Percentiles rank a stretch among this genome's conserved stretches.
Conservation (phyloP, 2,329 filamentous ascomycete species). For the Fusarium secorum region DNA sequence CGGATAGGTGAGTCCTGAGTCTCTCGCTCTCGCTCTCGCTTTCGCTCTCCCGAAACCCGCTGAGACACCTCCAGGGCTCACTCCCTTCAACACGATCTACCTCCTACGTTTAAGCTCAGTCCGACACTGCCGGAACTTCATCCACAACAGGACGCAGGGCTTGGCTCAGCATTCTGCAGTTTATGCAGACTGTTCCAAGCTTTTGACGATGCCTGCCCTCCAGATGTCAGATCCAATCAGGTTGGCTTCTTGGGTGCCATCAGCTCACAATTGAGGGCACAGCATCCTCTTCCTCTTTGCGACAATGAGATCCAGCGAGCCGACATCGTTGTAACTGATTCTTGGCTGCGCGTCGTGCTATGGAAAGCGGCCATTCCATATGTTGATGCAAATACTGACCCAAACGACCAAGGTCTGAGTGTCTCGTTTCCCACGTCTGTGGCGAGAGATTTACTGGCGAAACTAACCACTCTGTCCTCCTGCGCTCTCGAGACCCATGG, state of each 20-base stretch:
- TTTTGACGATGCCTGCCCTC: conserved; percentile 18
- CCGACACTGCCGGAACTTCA: conserved; percentile 7
- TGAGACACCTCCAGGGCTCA: conserved; percentile 1
- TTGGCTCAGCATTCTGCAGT: conserved; percentile 15
- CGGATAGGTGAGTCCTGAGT: not conserved
- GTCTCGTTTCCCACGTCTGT: conserved; percentile 18
- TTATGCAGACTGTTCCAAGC: conserved; percentile 16
- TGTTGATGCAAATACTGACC: conserved; percentile 10
- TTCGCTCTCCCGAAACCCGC: not conserved
- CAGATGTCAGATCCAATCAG: conserved; percentile 2
- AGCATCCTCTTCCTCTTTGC: not conserved
- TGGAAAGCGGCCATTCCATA: conserved; percentile 22
- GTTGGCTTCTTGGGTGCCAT: conserved; percentile 8
- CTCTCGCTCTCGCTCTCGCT: rapidly evolving
- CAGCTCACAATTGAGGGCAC: conserved; percentile 1
- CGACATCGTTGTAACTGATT: conserved; percentile 17
- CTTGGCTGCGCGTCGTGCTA: conserved; percentile 16
- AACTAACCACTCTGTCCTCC: conserved; percentile 10
- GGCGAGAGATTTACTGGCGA: conserved; percentile 12
- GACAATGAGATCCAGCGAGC: conserved; percentile 17
- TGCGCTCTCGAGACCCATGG: conserved; percentile 18
- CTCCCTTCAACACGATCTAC: conserved; percentile 16
- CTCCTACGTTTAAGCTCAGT: conserved; percentile 22
- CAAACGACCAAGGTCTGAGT: conserved; percentile 7
- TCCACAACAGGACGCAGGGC: not conserved